Conservation (phyloP, 2,329 filamentous ascomycete species). For the Xylaria sp. region DNA sequence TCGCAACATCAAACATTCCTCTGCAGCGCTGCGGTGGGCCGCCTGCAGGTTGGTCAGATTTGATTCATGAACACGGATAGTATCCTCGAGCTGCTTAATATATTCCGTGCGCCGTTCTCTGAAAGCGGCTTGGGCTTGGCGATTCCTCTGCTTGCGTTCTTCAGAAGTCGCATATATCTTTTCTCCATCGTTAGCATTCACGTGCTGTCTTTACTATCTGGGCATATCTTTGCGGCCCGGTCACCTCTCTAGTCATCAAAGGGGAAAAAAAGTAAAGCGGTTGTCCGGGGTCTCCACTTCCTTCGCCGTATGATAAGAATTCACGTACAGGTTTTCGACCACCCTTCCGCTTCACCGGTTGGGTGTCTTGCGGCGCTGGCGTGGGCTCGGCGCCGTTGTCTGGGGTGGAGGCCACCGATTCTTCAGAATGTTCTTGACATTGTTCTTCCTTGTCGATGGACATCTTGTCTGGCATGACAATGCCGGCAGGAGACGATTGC, state of each 20-base stretch:
- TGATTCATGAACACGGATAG: slow-evolving; percentile 96
- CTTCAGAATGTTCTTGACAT: slow-evolving; percentile 64
- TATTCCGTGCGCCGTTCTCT: slow-evolving; percentile 97
- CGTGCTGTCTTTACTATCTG: neutral
- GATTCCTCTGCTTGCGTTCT: slow-evolving; percentile 95
- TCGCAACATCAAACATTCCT: slow-evolving; percentile 96
- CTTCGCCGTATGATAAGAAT: slow-evolving; percentile 9
- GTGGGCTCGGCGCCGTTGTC: slow-evolving; percentile 57
- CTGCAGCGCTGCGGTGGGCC: slow-evolving; percentile 90
- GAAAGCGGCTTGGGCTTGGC: slow-evolving; percentile 96
- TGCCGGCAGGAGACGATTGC: slow-evolving; percentile 45
- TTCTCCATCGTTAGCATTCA: slow-evolving; percentile 26
- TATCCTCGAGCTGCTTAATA: slow-evolving; percentile 98
- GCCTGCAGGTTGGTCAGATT: slow-evolving; percentile 91
- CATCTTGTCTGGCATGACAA: slow-evolving; percentile 70
- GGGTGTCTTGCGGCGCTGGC: slow-evolving; percentile 54
- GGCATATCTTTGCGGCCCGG: neutral
- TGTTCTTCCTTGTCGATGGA: slow-evolving; percentile 67
- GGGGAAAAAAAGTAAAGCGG: neutral
- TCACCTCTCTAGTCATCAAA: neutral
- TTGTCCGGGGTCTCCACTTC: neutral
- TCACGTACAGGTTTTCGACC: slow-evolving; percentile 88
- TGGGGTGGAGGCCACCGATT: slow-evolving; percentile 65
- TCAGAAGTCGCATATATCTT: slow-evolving; percentile 99
- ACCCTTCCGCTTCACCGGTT: slow-evolving; percentile 91